Percentiles rank a stretch among this genome's conserved stretches.
These are phyloP conservation scores for Acanthamoeba healyi DNA, from an alignment of 208 protist genomes.

Conservation along the genomic window DNA sequence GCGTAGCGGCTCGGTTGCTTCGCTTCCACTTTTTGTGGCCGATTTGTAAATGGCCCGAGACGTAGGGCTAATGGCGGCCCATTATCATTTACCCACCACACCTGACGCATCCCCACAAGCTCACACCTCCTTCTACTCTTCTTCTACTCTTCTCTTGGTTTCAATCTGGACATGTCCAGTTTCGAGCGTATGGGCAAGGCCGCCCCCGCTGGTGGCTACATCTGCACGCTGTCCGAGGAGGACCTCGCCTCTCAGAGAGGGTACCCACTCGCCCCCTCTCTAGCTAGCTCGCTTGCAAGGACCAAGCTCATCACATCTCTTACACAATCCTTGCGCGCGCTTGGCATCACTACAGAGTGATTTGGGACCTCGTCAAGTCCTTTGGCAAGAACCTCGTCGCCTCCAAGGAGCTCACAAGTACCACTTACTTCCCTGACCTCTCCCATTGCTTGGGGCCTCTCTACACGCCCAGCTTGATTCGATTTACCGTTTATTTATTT, in stretches of 20 bases:
- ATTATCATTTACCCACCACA: no score
- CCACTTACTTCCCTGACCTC: neutral
- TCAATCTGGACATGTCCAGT: neutral
- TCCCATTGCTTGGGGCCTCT: no score
- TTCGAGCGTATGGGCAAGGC: conserved; percentile 38
- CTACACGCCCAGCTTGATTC: no score
- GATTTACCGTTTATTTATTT: no score
- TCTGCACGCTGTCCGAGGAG: conserved; percentile 28
- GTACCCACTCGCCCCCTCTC: neutral
- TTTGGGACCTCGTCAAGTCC: conserved; percentile 80
- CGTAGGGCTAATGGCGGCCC: no score
- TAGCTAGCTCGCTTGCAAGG: no score
- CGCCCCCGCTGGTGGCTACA: conserved; percentile 15
- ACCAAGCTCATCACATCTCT: no score
- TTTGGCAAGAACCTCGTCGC: conserved; percentile 79
- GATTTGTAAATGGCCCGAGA: no score
- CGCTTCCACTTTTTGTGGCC: no score
- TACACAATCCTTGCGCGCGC: neutral
- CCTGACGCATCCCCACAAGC: no score
- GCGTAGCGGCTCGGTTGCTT: no score
- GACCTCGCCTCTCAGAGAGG: conserved; percentile 24
- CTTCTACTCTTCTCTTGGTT: neutral
- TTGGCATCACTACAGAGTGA: conserved; percentile 64
- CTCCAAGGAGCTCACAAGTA: conserved; percentile 81
- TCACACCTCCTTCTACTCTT: neutral